Base-by-base conservation (phyloP, 169 alveolate species). In the Plasmodium gonderi region DNA sequence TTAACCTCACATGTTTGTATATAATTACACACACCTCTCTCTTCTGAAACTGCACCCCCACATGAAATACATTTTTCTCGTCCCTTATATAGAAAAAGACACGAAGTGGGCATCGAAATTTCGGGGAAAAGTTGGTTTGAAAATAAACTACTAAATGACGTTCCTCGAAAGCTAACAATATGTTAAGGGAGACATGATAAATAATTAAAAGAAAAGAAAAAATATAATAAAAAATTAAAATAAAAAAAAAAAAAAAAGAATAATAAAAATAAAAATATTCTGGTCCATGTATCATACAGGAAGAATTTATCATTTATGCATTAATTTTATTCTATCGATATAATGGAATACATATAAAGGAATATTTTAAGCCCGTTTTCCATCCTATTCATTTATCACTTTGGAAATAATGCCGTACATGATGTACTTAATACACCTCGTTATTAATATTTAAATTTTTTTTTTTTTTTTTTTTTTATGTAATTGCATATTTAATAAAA, bases 151-250 rank as follows among this genome's bases (percentile, higher is more conserved):
- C 74, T 89, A 33, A 89, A 89, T 64, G 93, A 89, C 68, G 80
- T 89, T 26, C 93, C 93, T 45, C 26, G 90, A 68, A 89, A 89
- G 33, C 49, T 76, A 77, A 89, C 90, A 44, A 75, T 38, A 3
- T 26, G 79, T 40, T 89, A 36, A 77, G 68, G 33, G 29, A 51
- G 38, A 78, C 12, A 78, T 72, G n/a, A n/a, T 11, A 31, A 9
- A 54, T 54, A 31, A 31, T 54, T 54, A 0, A 54, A 54, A 54
- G 23, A 51, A 51, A 47, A 47, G 54, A 44, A 44, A 11, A 47
- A 47, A 1, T 12, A 47, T 12, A 47, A 47, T 14, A 49, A 49
- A 49, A 49, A 26, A 54, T 54, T 54, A 6, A 5, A 31, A 54
- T 54, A 12, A 54, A 20, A 54, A 11, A 47, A 47, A 1, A 47